Evolutionary conservation across 352 stramenopile genomes (phyloP), one percentile per base, ranked within the genome.

Genomic region (Phytophthora pistaciae): DNA sequence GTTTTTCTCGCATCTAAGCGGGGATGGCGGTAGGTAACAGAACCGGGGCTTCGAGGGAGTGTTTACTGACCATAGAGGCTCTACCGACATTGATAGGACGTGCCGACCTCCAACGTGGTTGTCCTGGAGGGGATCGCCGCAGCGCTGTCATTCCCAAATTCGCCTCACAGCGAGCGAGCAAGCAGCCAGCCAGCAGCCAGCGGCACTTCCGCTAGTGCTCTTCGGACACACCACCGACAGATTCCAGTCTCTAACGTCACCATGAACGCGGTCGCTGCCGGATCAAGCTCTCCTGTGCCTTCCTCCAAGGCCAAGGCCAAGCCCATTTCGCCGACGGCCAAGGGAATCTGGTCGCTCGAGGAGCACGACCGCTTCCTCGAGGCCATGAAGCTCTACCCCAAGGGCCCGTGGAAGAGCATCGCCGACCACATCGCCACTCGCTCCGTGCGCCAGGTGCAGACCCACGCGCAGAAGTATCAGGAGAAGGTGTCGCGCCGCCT

Each of bases 401-500:
- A 88, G 67, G 86, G 86, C 18, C 86, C 86, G 48, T 93, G 86
- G 86, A 91, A 91, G 63, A 72, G 80, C 8, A 91, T 93, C 25
- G 86, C 86, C 11, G 84, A 90, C 66, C 79, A 91, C 68, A 90
- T 93, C 61, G 79, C 68, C 33, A 93, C 86, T 44, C 84, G 86
- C 9, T 91, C 84, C 1, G 84, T 90, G 70, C 73, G 82, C 14
- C 86, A 93, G 54, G 84, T 91, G 68, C 86, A 93, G 63, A 92
- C 84, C 6, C 86, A 93, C 70, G 84, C 84, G n/a, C 86, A 93
- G 29, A 93, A 93, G 70, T 93, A 91, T 52, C 84, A 92, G 53
- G 82, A 93, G 60, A 93, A 93, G 53, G 77, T 93, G 27, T 84
- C 82, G 38, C 83, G 86, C 16, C 83, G 84, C 16, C 66, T 89